Evolutionary conservation across 176 grass and related monocot species (phyloP).

Genomic region (Lolium multiflorum): DNA sequence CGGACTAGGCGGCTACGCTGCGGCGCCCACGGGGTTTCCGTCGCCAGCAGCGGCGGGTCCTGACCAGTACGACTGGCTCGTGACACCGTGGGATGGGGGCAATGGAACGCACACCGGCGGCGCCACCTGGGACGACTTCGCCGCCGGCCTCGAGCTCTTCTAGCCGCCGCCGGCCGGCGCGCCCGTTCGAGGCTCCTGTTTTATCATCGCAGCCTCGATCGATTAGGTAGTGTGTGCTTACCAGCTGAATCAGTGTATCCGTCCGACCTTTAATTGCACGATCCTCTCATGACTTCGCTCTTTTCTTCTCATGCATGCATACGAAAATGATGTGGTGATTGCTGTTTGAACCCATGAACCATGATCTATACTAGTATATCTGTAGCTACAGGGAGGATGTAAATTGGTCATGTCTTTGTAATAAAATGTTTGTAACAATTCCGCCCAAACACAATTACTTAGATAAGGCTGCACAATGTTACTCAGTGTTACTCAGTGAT

Average conservation of each 20-base stretch:
- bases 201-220: constrained; percentile 58
- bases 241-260: not conserved
- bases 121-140: constrained; percentile 52
- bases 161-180: not conserved
- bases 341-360: constrained; percentile 1
- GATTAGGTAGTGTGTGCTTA: not conserved
- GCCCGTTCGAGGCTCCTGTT: constrained; percentile 46
- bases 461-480: not conserved
- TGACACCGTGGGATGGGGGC: constrained; percentile 14
- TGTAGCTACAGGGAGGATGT: constrained; percentile 19
- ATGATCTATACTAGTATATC: constrained; percentile 3
- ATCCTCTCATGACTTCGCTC: not conserved
- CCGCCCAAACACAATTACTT: not conserved
- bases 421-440: constrained; percentile 21
- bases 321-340: not conserved
- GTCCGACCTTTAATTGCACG: not conserved
- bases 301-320: not conserved
- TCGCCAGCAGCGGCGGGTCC: not conserved
- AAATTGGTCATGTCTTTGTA: constrained; percentile 11
- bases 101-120: not conserved
- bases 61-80: constrained; percentile 4
- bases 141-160: constrained; percentile 41
- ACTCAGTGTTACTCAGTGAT: not conserved
- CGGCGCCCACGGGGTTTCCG: not conserved
- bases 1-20: not conserved